Conservation (phyloP, 352 stramenopile species). For the Halophytophthora batemanensis region DNA sequence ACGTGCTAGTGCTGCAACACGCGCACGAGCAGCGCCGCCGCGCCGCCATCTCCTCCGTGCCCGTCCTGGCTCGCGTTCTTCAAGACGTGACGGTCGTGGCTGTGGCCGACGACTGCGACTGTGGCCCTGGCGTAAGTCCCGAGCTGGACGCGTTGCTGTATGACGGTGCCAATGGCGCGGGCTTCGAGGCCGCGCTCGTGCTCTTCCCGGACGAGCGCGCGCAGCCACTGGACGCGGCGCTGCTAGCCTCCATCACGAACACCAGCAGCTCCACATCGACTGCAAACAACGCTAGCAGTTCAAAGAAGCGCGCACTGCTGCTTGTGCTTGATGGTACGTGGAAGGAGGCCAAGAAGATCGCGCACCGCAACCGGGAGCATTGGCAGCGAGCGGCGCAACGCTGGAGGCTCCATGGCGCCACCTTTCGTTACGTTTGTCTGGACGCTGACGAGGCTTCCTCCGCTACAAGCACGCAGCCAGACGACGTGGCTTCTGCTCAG, state of each 20-base stretch:
- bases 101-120: constrained; percentile 30
- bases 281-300: too few relatives aligned
- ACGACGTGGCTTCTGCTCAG: background rate
- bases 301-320: constrained; percentile 31
- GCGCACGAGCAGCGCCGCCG: constrained; percentile 49
- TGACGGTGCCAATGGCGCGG: constrained; percentile 4
- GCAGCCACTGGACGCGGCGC: constrained; percentile 16
- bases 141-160: constrained; percentile 38
- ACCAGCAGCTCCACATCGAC: background rate
- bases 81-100: constrained; percentile 32
- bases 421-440: constrained; percentile 53
- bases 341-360: constrained; percentile 80
- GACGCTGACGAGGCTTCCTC: constrained; percentile 3
- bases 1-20: constrained; percentile 67
- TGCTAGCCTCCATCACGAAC: constrained; percentile 1
- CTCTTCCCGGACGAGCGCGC: constrained; percentile 44
- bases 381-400: constrained; percentile 31
- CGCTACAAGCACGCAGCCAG: background rate
- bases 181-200: constrained; percentile 30
- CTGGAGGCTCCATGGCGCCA: constrained; percentile 18
- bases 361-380: constrained; percentile 39
- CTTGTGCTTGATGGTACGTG: constrained; percentile 78
- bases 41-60: constrained; percentile 63
- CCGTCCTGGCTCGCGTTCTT: constrained; percentile 54
- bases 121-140: constrained; percentile 10